Base-by-base conservation (phyloP, 768 basidiomycete species). In the Boletus sp. region DNA sequence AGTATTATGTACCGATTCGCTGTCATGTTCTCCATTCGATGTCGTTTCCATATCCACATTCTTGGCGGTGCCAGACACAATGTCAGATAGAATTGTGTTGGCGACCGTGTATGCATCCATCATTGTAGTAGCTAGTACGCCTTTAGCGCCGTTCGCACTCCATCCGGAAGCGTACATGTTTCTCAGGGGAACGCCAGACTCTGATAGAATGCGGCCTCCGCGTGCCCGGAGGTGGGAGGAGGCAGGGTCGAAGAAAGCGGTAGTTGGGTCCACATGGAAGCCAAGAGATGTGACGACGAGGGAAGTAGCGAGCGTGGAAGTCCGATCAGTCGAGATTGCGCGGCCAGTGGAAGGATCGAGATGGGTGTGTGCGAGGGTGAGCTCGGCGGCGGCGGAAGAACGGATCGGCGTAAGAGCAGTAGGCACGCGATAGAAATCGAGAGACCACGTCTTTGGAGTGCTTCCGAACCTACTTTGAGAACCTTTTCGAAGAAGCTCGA, bases 121-220 rank as follows among this genome's bases (percentile, higher is more conserved):
- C 94, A 99, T 94, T 35, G 97, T 97, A 4, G 87, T 80, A 2
- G 93, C 94, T 45, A 98, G 78, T 12, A 98, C 94, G 10, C 95
- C 95, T 51, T 84, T 87, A 0, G 97, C 94, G 36, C 96, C 96
- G 4, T 83, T 85, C 2, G 92, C 88, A 2, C 92, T 88, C 97
- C 97, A 99, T 10, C 96, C 96, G 1, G 91, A 87, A 1, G 92
- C 89, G 67, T 97, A 99, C n/a, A 95, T 77, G 56, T 83, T 83
- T 37, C 77, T 78, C 37, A 86, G 61, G 11, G 73, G 69, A 5
- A 59, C 53, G 0, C 79, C 79, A 5, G 60, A 61, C 4, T 69
- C 62, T 11, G 76, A 75, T 29, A 82, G 64, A 8, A 90, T 74
- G 12, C 85, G 78, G 5, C 83, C 83, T 7, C 71, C 70, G 3